These are phyloP conservation scores for Eucalyptus fibrosa DNA, from an alignment of 345 rosid genomes.

Conservation along the genomic window DNA sequence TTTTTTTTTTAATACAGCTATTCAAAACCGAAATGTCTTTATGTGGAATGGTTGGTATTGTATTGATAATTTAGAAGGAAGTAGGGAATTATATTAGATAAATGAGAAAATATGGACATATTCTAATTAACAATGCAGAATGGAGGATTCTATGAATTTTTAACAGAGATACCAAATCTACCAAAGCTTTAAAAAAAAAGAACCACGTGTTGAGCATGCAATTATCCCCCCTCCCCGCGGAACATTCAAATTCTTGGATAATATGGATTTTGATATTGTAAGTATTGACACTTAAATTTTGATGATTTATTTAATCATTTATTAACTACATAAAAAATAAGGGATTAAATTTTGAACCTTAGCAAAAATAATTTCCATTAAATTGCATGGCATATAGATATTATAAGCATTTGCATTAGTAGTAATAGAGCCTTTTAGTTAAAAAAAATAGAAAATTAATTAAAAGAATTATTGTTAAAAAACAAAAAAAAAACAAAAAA, in stretches of 20 bases:
- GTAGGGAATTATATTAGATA: background rate
- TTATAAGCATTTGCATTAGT: no score
- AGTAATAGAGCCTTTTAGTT: no score
- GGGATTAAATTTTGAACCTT: no score
- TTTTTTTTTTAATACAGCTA: background rate
- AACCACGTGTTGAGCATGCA: background rate
- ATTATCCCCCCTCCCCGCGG: rapidly evolving
- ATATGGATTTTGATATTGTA: background rate
- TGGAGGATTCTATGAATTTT: background rate
- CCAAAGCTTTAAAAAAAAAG: background rate
- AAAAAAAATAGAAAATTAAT: no score
- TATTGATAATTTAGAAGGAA: background rate
- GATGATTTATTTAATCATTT: no score
- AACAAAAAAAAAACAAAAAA: no score
- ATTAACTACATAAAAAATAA: no score
- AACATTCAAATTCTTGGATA: background rate
- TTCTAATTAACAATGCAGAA: background rate
- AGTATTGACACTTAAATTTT: no score
- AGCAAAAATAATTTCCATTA: no score
- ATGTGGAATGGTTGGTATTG: background rate
- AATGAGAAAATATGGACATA: background rate
- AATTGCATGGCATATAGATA: no score
- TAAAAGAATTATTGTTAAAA: no score
- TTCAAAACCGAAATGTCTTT: background rate
- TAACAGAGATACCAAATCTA: background rate